Evolutionary conservation across 371 early-diverging fungal genomes (phyloP).

Genomic region (Haplosporangium sp.): DNA sequence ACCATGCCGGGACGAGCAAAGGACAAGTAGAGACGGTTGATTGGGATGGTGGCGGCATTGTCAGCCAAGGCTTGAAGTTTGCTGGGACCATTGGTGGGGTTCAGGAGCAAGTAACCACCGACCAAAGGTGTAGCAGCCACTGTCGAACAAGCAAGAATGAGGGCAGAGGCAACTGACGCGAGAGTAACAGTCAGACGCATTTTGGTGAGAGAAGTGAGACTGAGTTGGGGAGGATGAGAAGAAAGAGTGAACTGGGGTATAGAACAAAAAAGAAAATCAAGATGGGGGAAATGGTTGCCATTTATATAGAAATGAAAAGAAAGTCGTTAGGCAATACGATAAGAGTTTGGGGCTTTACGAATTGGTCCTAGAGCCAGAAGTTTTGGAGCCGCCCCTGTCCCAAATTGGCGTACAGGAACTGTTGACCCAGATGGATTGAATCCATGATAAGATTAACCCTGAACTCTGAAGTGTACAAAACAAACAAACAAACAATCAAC

Average conservation of each 20-base stretch:
- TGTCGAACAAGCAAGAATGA: conserved; percentile 23
- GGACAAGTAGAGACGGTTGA: conserved; percentile 51
- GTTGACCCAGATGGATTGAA: neutral
- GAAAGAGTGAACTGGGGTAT: neutral
- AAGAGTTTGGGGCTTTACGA: neutral
- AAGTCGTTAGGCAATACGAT: neutral
- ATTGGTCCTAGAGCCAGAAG: neutral
- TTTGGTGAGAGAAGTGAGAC: neutral
- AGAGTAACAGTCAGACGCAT: conserved; percentile 43
- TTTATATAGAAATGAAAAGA: neutral
- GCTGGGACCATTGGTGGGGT: conserved; percentile 44
- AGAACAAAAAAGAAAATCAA: neutral
- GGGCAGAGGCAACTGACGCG: conserved; percentile 39
- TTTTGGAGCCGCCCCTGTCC: neutral
- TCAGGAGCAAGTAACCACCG: conserved; percentile 45
- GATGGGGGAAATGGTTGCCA: neutral
- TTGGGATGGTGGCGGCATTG: conserved; percentile 51
- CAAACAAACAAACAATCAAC: neutral
- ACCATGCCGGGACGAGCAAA: conserved; percentile 53
- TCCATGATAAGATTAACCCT: conserved; percentile 6
- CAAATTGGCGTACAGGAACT: neutral
- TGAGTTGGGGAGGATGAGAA: neutral
- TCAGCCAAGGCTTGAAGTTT: conserved; percentile 54
- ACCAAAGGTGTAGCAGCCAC: conserved; percentile 30
- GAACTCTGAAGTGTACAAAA: neutral